Conservation (phyloP, 2,329 filamentous ascomycete genomes). For the Penicillium sp. region DNA sequence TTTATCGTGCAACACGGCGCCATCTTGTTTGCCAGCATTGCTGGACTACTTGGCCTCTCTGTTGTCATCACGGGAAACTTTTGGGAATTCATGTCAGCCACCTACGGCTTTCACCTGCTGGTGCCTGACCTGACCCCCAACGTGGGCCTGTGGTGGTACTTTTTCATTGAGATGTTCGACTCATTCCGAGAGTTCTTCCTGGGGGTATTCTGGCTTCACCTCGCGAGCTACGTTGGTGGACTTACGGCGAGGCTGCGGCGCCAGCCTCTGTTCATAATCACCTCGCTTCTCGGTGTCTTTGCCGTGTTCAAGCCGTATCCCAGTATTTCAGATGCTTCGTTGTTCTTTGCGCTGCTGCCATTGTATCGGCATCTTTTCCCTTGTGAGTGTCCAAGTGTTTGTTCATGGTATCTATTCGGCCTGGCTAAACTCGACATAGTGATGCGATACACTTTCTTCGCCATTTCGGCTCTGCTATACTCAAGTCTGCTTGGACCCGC, state of each 20-base stretch:
- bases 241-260: slow-evolving; percentile 78
- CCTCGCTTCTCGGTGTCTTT: slow-evolving; percentile 84
- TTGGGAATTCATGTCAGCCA: slow-evolving; percentile 84
- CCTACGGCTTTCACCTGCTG: slow-evolving; percentile 89
- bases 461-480: slow-evolving; percentile 80
- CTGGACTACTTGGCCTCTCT: slow-evolving; percentile 69
- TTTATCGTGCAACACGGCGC: slow-evolving; percentile 61
- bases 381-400: slow-evolving; percentile 50
- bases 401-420: no score
- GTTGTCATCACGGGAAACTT: slow-evolving; percentile 72
- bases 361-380: slow-evolving; percentile 92
- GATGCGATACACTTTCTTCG: slow-evolving; percentile 91
- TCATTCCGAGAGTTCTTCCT: slow-evolving; percentile 97
- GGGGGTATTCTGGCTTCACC: slow-evolving; percentile 95
- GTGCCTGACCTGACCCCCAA: slow-evolving; percentile 93
- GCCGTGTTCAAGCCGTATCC: slow-evolving; percentile 97
- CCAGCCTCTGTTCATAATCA: slow-evolving; percentile 84
- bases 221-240: slow-evolving; percentile 84
- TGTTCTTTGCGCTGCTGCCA: slow-evolving; percentile 81
- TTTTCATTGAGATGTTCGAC: slow-evolving; percentile 99
- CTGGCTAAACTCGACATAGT: slow-evolving; percentile 54
- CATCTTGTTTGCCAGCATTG: slow-evolving; percentile 59
- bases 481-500: slow-evolving; percentile 86
- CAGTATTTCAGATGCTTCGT: slow-evolving; percentile 82
- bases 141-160: slow-evolving; percentile 98